Percentiles rank a stretch among this genome's conserved stretches.
Conservation (phyloP, 805 yeast species). For the Saturnispora galanensis region DNA sequence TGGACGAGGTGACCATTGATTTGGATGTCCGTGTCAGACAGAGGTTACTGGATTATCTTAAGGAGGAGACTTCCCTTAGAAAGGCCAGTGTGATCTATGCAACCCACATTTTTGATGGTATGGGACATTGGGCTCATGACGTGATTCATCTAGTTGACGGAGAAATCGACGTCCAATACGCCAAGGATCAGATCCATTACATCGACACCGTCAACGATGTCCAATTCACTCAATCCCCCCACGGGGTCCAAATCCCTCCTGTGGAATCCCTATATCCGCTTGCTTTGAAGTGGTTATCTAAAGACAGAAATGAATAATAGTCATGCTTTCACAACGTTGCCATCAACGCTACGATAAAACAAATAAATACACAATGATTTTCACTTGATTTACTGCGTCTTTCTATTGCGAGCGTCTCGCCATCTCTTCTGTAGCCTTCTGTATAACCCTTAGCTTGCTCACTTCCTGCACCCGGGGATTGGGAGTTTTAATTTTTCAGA, state of each 20-base stretch:
- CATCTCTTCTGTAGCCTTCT: no score
- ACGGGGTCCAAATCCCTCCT: no score
- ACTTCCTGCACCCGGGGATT: no score
- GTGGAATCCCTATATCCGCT: constrained; percentile 56
- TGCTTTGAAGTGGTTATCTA: constrained; percentile 54
- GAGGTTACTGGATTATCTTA: constrained; percentile 59
- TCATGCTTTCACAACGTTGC: no score
- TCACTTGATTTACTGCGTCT: no score
- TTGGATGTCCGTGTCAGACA: constrained; percentile 86
- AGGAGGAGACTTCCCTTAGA: constrained; percentile 61
- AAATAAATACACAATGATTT: no score
- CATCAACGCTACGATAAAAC: no score
- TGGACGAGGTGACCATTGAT: constrained; percentile 96
- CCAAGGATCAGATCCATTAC: constrained; percentile 26
- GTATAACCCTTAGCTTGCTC: no score
- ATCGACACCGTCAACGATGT: constrained; percentile 22
- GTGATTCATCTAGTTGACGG: constrained; percentile 75
- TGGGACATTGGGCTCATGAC: constrained; percentile 83
- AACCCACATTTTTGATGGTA: constrained; percentile 94
- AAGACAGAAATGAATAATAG: background rate
- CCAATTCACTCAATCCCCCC: constrained; percentile 21
- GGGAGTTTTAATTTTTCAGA: background rate
- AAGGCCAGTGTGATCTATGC: constrained; percentile 79
- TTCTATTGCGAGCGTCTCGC: no score
- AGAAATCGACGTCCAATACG: constrained; percentile 30